phyloP scores from a whole-genome alignment of 192 early-diverging fungal species.

The Backusella liffmaniae region DNA sequence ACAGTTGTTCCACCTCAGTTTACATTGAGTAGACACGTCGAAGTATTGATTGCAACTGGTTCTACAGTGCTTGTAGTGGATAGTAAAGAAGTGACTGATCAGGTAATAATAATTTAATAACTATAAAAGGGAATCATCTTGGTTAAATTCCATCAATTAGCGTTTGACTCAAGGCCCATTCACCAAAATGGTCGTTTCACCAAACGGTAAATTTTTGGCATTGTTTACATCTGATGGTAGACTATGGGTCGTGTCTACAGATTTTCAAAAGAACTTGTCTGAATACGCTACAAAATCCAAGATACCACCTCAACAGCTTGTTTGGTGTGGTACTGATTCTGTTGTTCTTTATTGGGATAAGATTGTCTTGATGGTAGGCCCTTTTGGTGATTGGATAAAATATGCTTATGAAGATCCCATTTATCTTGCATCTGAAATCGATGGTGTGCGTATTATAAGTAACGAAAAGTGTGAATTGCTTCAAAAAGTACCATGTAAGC shows the following conservation, averaged over 20 bases:
- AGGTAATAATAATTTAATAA: constrained; percentile 40
- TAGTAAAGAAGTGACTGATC: constrained; percentile 73
- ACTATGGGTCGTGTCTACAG: constrained; percentile 91
- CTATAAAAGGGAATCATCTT: constrained; percentile 5
- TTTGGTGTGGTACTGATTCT: constrained; percentile 95
- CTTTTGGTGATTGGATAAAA: constrained; percentile 88
- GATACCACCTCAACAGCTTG: constrained; percentile 69
- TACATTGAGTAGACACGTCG: constrained; percentile 84
- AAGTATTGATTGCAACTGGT: constrained; percentile 79
- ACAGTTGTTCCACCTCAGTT: constrained; percentile 84
- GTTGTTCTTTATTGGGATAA: constrained; percentile 85
- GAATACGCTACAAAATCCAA: constrained; percentile 70
- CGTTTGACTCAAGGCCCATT: constrained; percentile 88
- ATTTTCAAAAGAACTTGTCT: constrained; percentile 92
- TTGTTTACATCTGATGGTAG: constrained; percentile 77
- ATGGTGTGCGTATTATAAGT: constrained; percentile 89
- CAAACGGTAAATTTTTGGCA: constrained; percentile 92
- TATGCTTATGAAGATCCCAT: constrained; percentile 76
- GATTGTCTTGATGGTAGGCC: constrained; percentile 87
- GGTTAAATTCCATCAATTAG: constrained; percentile 11
- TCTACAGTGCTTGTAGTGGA: constrained; percentile 85
- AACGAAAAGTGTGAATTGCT: constrained; percentile 83
- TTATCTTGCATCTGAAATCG: constrained; percentile 85
- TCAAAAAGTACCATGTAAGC: constrained; percentile 78
- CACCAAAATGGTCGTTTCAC: constrained; percentile 83